These are phyloP conservation scores for Sindora glabra DNA, from an alignment of 306 rosid species.

Conservation along the genomic window DNA sequence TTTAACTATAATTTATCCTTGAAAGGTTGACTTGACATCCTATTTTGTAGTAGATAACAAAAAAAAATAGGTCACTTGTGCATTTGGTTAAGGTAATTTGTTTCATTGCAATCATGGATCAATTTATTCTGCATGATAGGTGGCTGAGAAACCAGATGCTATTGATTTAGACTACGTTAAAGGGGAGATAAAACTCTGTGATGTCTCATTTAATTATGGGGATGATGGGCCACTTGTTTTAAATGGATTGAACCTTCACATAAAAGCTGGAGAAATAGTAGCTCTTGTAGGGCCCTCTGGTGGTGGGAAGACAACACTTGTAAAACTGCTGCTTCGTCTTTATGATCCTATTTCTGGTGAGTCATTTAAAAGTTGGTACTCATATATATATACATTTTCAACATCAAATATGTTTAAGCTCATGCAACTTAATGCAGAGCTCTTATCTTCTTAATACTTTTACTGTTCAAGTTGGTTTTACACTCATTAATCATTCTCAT, in stretches of 20 bases:
- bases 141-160: constrained; percentile 58
- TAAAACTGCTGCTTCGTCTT: constrained; percentile 77
- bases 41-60: neutral
- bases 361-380: constrained; percentile 2
- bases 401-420: neutral
- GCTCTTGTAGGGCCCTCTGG: constrained; percentile 94
- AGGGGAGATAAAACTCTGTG: constrained; percentile 67
- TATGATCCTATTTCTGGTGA: constrained; percentile 77
- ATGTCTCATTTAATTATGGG: constrained; percentile 62
- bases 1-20: neutral
- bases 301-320: constrained; percentile 88
- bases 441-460: neutral
- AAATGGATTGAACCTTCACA: constrained; percentile 60
- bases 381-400: neutral
- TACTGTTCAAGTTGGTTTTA: neutral
- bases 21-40: neutral
- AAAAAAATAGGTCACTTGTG: no score
- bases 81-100: neutral
- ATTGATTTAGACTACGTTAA: constrained; percentile 41
- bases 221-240: constrained; percentile 48
- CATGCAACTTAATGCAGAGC: neutral
- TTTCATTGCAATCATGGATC: constrained; percentile 7
- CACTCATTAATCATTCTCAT: neutral
- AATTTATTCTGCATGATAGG: constrained; percentile 37
- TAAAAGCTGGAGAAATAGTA: constrained; percentile 78